Percentiles rank a stretch among this genome's conserved stretches.
phyloP scores from a whole-genome alignment of 1,284 basidiomycete genomes.

The Xerocomus minutiporus region DNA sequence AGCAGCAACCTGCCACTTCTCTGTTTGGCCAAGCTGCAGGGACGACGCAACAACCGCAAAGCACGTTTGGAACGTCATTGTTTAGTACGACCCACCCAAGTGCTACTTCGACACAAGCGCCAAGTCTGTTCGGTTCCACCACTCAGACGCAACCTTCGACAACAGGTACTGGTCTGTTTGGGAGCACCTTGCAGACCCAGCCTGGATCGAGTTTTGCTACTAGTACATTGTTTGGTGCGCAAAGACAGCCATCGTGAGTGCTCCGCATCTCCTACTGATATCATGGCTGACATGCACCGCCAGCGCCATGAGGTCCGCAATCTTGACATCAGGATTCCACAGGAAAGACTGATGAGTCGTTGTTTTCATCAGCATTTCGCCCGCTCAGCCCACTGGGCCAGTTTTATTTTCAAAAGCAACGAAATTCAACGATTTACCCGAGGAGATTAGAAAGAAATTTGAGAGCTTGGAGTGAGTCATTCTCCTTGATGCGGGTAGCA shows the following conservation, averaged over 20 bases:
- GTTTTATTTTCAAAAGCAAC: conserved; percentile 66
- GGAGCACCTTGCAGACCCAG: conserved; percentile 21
- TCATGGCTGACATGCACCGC: conserved; percentile 1
- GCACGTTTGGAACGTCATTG: conserved; percentile 30
- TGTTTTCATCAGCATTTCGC: conserved; percentile 18
- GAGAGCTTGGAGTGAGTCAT: conserved; percentile 65
- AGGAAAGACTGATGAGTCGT: background rate
- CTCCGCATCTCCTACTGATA: background rate
- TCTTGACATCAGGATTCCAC: background rate
- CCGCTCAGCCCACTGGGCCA: conserved; percentile 33
- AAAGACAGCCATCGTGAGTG: conserved; percentile 35
- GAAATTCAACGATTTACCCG: conserved; percentile 81
- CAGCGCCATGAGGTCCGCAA: conserved; percentile 28
- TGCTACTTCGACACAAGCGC: conserved; percentile 13
- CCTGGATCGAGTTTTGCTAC: conserved; percentile 4
- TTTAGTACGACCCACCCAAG: conserved; percentile 19
- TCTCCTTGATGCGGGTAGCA: background rate
- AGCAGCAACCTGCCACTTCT: conserved; percentile 24
- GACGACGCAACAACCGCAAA: conserved; percentile 31
- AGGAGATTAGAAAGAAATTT: conserved; percentile 57
- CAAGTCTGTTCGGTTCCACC: conserved; percentile 23
- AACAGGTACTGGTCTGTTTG: conserved; percentile 26
- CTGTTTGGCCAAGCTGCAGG: conserved; percentile 26
- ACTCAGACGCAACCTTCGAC: conserved; percentile 27
- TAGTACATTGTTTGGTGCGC: conserved; percentile 38